These are phyloP conservation scores for Saururus chinensis DNA, from an alignment of 164 flowering plant genomes.

Conservation along the genomic window DNA sequence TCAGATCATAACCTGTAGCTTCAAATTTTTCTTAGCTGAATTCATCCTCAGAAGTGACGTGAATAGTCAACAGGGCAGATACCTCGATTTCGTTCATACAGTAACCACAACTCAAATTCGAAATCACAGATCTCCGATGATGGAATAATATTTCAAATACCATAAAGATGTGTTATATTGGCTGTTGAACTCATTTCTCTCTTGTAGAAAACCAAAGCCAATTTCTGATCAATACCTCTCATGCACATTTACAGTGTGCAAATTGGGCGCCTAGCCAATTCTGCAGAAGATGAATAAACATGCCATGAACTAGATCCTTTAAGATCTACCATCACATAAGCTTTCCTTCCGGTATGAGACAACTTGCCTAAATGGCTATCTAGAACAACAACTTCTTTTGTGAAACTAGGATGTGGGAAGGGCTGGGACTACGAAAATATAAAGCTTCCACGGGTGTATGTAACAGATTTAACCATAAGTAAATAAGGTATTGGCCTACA, in stretches of 20 bases:
- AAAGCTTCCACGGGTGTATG: constrained; percentile 76
- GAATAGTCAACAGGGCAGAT: constrained; percentile 66
- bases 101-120: constrained; percentile 86
- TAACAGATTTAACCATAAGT: constrained; percentile 51
- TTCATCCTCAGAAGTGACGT: constrained; percentile 90
- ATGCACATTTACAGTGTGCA: constrained; percentile 80
- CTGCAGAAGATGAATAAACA: constrained; percentile 53
- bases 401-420: constrained; percentile 70
- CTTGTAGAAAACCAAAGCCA: constrained; percentile 67
- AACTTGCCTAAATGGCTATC: constrained; percentile 47
- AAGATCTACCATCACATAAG: constrained; percentile 46
- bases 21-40: constrained; percentile 90
- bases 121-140: constrained; percentile 62
- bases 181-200: constrained; percentile 37
- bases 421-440: constrained; percentile 69
- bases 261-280: constrained; percentile 2
- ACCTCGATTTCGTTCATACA: constrained; percentile 74
- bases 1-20: constrained; percentile 48
- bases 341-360: constrained; percentile 30
- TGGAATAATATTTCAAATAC: constrained; percentile 68
- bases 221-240: constrained; percentile 59
- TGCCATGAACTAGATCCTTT: constrained; percentile 51
- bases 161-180: constrained; percentile 54
- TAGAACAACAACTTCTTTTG: constrained; percentile 68
- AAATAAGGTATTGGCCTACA: constrained; percentile 38